These are phyloP conservation scores for Acarospora socialis DNA, from an alignment of 2,329 filamentous ascomycete species.

Conservation along the genomic window DNA sequence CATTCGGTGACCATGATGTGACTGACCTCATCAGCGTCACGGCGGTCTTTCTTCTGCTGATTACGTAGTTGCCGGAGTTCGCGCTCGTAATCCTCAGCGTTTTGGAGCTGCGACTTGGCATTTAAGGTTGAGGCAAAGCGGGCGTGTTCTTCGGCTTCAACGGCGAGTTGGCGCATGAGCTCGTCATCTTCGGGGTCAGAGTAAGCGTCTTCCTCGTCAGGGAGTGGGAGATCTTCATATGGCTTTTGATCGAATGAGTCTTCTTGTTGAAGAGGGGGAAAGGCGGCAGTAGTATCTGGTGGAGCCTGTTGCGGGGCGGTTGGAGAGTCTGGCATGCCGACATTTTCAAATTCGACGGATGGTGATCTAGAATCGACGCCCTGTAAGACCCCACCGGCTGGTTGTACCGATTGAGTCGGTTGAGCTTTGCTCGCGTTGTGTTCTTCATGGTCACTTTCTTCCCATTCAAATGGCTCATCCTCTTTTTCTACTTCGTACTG, in stretches of 20 bases:
- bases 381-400: constrained; percentile 5
- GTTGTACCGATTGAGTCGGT: background rate
- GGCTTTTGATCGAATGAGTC: constrained; percentile 11
- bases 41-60: constrained; percentile 93
- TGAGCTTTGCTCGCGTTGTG: constrained; percentile 1
- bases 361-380: constrained; percentile 22
- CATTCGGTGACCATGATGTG: constrained; percentile 94
- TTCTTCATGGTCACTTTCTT: constrained; percentile 34
- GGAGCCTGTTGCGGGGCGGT: background rate
- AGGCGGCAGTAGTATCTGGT: constrained; percentile 14
- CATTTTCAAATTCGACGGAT: constrained; percentile 39
- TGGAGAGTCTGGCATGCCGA: constrained; percentile 22
- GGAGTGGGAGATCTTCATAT: constrained; percentile 19
- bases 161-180: constrained; percentile 68
- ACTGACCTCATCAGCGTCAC: constrained; percentile 93
- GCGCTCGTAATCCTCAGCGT: constrained; percentile 65
- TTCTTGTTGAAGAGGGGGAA: constrained; percentile 7
- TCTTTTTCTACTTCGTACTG: too few relatives aligned
- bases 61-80: constrained; percentile 74
- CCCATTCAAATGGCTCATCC: constrained; percentile 33
- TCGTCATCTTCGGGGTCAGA: constrained; percentile 90
- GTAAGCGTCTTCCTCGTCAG: constrained; percentile 44
- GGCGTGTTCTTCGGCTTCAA: constrained; percentile 86
- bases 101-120: constrained; percentile 54
- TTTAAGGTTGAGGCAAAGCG: constrained; percentile 83